Conservation (phyloP, 108 stramenopile species). For the Nitzschia palea region DNA sequence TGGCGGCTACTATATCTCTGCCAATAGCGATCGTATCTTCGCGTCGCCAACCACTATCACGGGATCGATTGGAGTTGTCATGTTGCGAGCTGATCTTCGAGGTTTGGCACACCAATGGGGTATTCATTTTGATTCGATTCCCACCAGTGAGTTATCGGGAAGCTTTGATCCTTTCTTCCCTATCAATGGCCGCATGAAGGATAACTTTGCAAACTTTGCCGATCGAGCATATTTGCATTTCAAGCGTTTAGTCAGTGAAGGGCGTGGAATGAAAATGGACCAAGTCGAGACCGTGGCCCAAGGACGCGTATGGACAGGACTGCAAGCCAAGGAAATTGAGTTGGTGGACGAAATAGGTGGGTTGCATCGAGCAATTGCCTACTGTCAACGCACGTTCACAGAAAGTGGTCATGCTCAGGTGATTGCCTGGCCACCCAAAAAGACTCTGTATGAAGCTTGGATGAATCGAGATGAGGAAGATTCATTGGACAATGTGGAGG, state of each 20-base stretch:
- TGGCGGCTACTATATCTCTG: constrained; percentile 80
- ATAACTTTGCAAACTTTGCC: constrained; percentile 42
- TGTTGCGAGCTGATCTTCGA: constrained; percentile 64
- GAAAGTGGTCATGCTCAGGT: constrained; percentile 47
- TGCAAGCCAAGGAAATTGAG: constrained; percentile 64
- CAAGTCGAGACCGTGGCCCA: constrained; percentile 62
- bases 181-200: constrained; percentile 55
- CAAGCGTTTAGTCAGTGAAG: constrained; percentile 59
- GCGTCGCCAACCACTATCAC: constrained; percentile 68
- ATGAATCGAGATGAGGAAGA: constrained; percentile 12
- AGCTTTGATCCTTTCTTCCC: constrained; percentile 54
- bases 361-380: constrained; percentile 62
- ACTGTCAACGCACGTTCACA: constrained; percentile 57
- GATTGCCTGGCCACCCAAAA: constrained; percentile 52
- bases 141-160: constrained; percentile 53
- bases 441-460: constrained; percentile 14
- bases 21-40: constrained; percentile 64
- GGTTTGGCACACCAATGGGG: constrained; percentile 65
- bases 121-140: constrained; percentile 51
- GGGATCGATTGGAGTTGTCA: constrained; percentile 81
- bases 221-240: constrained; percentile 68
- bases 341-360: constrained; percentile 79
- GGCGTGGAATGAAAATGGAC: constrained; percentile 49
- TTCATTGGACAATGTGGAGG: constrained; percentile 8
- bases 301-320: constrained; percentile 80